Percentiles rank a stretch among this genome's conserved stretches.
These are phyloP conservation scores for Gaillardinia entomophila DNA, from an alignment of 805 yeast species.

Conservation along the genomic window DNA sequence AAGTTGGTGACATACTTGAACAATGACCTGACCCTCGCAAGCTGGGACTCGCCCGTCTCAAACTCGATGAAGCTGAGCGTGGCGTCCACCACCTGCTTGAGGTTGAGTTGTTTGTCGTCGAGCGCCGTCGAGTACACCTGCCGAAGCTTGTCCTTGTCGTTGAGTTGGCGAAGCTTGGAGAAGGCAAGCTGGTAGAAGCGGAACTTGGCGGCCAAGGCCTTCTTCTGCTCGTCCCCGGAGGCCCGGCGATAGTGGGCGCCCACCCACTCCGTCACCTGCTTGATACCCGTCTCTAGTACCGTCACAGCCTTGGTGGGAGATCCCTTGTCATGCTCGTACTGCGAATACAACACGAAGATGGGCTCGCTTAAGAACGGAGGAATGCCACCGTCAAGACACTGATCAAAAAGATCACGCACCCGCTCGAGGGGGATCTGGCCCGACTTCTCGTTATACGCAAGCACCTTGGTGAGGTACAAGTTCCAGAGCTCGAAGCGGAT, in stretches of 20 bases:
- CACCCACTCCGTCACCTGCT: conserved; percentile 4
- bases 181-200: conserved; percentile 12
- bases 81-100: conserved; percentile 35
- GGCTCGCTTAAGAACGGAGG: conserved; percentile 44
- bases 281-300: conserved; percentile 13
- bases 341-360: conserved; percentile 50
- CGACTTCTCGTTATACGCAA: conserved; percentile 14
- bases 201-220: conserved; percentile 16
- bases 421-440: conserved; percentile 10
- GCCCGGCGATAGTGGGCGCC: conserved; percentile 2
- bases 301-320: conserved; percentile 40
- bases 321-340: conserved; percentile 57
- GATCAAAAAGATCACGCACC: conserved; percentile 70
- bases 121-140: conserved; percentile 41
- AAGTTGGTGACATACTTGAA: conserved; percentile 33
- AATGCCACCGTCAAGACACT: conserved; percentile 44
- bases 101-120: conserved; percentile 35
- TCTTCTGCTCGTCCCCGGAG: conserved; percentile 7
- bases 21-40: conserved; percentile 57
- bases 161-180: conserved; percentile 2
- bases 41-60: conserved; percentile 51
- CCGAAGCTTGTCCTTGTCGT: conserved; percentile 14
- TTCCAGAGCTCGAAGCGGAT: conserved; percentile 63
- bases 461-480: conserved; percentile 51
- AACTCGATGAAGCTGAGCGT: conserved; percentile 49